phyloP scores from a whole-genome alignment of 2,329 filamentous ascomycete species.

The Fusarium sp. region DNA sequence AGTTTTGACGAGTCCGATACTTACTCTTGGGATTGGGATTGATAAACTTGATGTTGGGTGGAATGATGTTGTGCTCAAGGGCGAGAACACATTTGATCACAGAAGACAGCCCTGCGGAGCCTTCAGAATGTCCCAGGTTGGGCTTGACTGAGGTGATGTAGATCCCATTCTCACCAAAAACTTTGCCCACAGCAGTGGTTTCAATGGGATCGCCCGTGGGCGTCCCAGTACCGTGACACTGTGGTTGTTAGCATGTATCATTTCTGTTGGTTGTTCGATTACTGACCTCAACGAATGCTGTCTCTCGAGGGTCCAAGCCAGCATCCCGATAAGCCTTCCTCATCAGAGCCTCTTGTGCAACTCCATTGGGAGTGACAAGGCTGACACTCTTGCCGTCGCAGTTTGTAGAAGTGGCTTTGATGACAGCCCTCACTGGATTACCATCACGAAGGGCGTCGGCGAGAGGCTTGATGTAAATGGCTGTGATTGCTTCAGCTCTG shows the following conservation, averaged over 20 bases:
- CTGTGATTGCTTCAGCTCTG: slow-evolving; percentile 3
- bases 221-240: slow-evolving; percentile 43
- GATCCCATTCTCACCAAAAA: neutral
- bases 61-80: slow-evolving; percentile 38
- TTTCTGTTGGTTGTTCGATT: too few relatives aligned
- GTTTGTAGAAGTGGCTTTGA: neutral
- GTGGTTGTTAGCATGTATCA: neutral
- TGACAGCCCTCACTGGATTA: slow-evolving; percentile 3
- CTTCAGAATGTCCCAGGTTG: slow-evolving; percentile 50
- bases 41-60: slow-evolving; percentile 40
- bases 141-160: slow-evolving; percentile 51
- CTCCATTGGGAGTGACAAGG: neutral
- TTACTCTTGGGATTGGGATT: slow-evolving; percentile 41
- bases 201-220: slow-evolving; percentile 34
- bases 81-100: slow-evolving; percentile 44
- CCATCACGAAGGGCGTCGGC: slow-evolving; percentile 8
- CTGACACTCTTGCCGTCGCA: neutral
- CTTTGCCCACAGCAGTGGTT: slow-evolving; percentile 1
- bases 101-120: slow-evolving; percentile 37
- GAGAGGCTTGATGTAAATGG: slow-evolving; percentile 11
- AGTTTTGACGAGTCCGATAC: neutral
- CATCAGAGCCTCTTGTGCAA: slow-evolving; percentile 50
- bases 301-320: slow-evolving; percentile 33
- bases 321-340: slow-evolving; percentile 44
- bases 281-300: slow-evolving; percentile 13